A percentile compares a stretch with the other conserved stretches of the same genome.
phyloP scores from a whole-genome alignment of 202 grass and related monocot species.

The Dendrocalamus latiflorus region DNA sequence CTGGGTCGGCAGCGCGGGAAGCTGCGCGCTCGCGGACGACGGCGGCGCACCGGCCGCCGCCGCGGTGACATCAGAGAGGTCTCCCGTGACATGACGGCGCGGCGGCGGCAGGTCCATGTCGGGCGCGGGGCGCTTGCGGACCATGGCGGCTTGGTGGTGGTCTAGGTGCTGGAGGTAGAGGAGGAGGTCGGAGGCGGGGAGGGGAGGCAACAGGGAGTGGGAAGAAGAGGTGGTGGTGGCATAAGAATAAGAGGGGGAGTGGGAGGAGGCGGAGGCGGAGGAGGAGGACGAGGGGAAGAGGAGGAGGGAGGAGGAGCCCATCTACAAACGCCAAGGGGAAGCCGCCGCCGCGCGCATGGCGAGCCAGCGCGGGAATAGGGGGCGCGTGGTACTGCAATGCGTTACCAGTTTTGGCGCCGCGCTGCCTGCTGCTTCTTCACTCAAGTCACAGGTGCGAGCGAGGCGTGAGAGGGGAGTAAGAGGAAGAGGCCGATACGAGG shows the following conservation, averaged over 20 bases:
- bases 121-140: conserved; percentile 75
- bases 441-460: no score
- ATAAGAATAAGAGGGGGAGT: conserved; percentile 10
- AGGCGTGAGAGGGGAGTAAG: no score
- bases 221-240: conserved; percentile 10
- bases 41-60: no score
- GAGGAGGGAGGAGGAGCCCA: conserved; percentile 81
- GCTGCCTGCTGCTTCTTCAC: neutral
- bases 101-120: conserved; percentile 56
- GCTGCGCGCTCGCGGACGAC: no score
- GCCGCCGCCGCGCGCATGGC: conserved; percentile 52
- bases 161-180: no score
- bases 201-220: conserved; percentile 24
- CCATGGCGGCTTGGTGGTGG: no score
- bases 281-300: conserved; percentile 46
- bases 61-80: conserved; percentile 32
- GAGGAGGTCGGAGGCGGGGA: conserved; percentile 31
- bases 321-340: conserved; percentile 85
- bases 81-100: conserved; percentile 36
- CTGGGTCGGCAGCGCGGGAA: conserved; percentile 43
- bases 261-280: neutral
- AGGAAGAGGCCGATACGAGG: no score
- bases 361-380: no score
- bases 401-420: conserved; percentile 19
- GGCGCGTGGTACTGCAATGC: neutral